These are phyloP conservation scores for Tubosaeta brunneosetosa DNA, from an alignment of 768 basidiomycete genomes.

Conservation along the genomic window DNA sequence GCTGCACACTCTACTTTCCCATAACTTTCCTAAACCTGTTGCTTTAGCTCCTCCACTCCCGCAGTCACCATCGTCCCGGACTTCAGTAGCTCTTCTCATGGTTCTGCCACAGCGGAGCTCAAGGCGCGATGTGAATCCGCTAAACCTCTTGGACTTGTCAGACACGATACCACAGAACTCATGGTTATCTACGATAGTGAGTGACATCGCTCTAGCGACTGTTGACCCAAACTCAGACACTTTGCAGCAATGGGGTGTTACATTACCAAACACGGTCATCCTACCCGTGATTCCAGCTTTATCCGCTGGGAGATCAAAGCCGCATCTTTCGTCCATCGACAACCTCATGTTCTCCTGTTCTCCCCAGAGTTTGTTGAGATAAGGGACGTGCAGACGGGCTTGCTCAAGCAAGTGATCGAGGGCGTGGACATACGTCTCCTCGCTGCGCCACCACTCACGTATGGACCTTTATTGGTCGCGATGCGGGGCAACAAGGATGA, in stretches of 20 bases:
- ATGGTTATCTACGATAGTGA: constrained; percentile 73
- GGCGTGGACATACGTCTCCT: constrained; percentile 64
- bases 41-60: constrained; percentile 38
- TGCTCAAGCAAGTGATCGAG: constrained; percentile 81
- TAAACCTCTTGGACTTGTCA: constrained; percentile 65
- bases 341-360: constrained; percentile 65
- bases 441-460: constrained; percentile 33
- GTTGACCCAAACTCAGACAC: constrained; percentile 1
- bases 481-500: constrained; percentile 62
- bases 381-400: constrained; percentile 56
- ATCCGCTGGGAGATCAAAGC: constrained; percentile 79
- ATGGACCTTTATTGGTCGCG: constrained; percentile 53
- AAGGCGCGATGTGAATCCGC: constrained; percentile 54
- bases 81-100: constrained; percentile 38
- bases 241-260: constrained; percentile 68
- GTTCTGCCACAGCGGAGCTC: constrained; percentile 43
- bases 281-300: constrained; percentile 55
- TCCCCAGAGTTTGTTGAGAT: constrained; percentile 74
- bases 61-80: constrained; percentile 55
- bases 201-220: constrained; percentile 17
- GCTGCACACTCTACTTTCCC: not conserved
- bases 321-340: constrained; percentile 54
- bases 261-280: constrained; percentile 64
- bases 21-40: not conserved
- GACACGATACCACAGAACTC: constrained; percentile 49